These are phyloP conservation scores for Phyllachora maydis DNA, from an alignment of 2,329 filamentous ascomycete genomes.

Conservation along the genomic window DNA sequence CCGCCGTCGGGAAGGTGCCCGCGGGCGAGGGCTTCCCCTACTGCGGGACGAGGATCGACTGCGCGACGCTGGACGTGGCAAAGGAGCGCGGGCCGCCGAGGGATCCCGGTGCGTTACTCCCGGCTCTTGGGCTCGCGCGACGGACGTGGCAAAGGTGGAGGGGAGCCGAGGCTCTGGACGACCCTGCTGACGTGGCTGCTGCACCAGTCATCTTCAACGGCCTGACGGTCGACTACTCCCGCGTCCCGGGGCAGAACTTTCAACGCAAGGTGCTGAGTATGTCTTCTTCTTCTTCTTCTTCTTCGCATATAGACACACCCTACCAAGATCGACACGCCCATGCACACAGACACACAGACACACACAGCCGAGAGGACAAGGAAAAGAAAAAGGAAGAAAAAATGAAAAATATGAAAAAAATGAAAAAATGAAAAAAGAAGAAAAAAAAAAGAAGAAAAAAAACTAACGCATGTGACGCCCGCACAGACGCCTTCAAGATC, in stretches of 20 bases:
- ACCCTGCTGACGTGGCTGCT: neutral
- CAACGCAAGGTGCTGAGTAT: slow-evolving; percentile 57
- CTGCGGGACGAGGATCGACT: slow-evolving; percentile 65
- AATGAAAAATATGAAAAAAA: too few relatives aligned
- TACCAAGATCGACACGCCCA: too few relatives aligned
- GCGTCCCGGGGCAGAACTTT: slow-evolving; percentile 55
- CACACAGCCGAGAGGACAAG: too few relatives aligned
- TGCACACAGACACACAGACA: too few relatives aligned
- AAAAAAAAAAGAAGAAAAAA: too few relatives aligned
- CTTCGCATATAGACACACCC: neutral
- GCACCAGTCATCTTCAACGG: slow-evolving; percentile 38
- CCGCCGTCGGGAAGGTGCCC: slow-evolving; percentile 23
- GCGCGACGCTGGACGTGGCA: slow-evolving; percentile 49
- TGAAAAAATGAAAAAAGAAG: too few relatives aligned
- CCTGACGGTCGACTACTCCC: slow-evolving; percentile 59
- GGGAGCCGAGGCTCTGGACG: too few relatives aligned
- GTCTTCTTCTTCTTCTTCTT: slow-evolving; percentile 4
- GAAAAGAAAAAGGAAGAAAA: too few relatives aligned
- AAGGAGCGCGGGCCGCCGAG: slow-evolving; percentile 40
- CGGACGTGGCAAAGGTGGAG: too few relatives aligned
- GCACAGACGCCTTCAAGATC: slow-evolving; percentile 50
- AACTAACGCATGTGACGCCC: neutral
- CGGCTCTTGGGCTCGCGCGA: slow-evolving; percentile 1
- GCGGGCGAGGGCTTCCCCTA: slow-evolving; percentile 49
- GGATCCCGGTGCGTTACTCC: slow-evolving; percentile 22